Conservation (phyloP, 208 protist genomes). For the Trypanosoma boissoni region DNA sequence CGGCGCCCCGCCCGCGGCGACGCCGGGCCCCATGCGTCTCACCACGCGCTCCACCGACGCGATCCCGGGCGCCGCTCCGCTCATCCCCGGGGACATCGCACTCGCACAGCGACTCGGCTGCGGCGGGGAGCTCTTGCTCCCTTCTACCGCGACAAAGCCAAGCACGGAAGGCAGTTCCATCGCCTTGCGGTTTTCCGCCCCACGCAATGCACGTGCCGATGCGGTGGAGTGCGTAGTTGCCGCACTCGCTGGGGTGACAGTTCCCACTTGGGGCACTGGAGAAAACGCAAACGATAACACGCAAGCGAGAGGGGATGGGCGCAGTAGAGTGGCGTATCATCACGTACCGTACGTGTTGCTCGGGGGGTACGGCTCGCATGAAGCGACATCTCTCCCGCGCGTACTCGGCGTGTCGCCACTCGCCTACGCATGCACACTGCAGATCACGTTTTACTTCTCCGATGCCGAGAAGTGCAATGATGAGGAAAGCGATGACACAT, state of each 20-base stretch:
- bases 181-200: constrained; percentile 59
- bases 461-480: not conserved
- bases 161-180: constrained; percentile 42
- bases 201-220: constrained; percentile 45
- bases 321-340: constrained; percentile 38
- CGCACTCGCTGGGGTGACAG: constrained; percentile 59
- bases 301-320: not conserved
- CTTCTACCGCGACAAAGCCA: constrained; percentile 46
- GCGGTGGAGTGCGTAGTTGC: constrained; percentile 69
- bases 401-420: constrained; percentile 8
- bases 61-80: constrained; percentile 4
- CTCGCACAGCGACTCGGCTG: constrained; percentile 52
- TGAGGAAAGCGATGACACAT: too few relatives aligned
- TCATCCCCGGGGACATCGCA: constrained; percentile 25
- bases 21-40: not conserved
- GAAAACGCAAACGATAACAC: not conserved
- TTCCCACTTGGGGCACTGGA: constrained; percentile 24
- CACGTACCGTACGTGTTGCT: constrained; percentile 57
- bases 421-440: constrained; percentile 12
- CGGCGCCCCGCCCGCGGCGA: constrained; percentile 10
- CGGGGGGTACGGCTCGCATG: constrained; percentile 3
- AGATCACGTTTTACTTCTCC: constrained; percentile 21
- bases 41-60: not conserved
- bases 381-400: not conserved
- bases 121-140: constrained; percentile 72